phyloP scores from a whole-genome alignment of 192 early-diverging fungal genomes.

The Coemansia sp. region DNA sequence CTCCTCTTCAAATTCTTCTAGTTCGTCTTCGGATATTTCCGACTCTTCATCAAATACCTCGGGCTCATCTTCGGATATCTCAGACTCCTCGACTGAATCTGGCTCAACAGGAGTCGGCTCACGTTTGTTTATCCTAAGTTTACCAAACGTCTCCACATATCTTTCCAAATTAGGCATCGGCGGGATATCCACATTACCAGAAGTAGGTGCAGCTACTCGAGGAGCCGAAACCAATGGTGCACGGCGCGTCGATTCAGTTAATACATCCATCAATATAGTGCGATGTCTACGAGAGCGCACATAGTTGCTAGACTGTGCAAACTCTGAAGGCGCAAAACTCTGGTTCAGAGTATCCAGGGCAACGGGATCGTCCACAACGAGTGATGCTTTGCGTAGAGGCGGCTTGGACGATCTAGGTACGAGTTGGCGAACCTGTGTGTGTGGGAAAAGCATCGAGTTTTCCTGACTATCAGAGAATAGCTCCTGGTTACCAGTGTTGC shows the following conservation, averaged over 20 bases:
- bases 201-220: neutral
- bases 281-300: conserved; percentile 27
- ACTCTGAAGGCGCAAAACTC: conserved; percentile 7
- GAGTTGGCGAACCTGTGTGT: conserved; percentile 38
- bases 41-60: neutral
- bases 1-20: too few relatives aligned
- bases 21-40: too few relatives aligned
- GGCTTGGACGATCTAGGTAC: conserved; percentile 26
- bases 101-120: conserved; percentile 5
- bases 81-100: too few relatives aligned
- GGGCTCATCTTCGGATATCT: too few relatives aligned
- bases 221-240: neutral
- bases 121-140: conserved; percentile 22
- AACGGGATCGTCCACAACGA: conserved; percentile 13
- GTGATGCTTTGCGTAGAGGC: conserved; percentile 30
- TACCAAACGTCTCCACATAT: conserved; percentile 43
- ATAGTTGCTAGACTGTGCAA: conserved; percentile 19
- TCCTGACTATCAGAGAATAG: too few relatives aligned
- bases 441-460: too few relatives aligned
- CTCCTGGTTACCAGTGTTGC: too few relatives aligned
- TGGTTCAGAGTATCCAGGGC: neutral
- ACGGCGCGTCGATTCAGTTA: conserved; percentile 23
- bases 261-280: conserved; percentile 20
- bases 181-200: too few relatives aligned
- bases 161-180: conserved; percentile 47